Evolutionary conservation across 2,329 filamentous ascomycete species (phyloP).

Genomic region (Fusarium subtropicale): DNA sequence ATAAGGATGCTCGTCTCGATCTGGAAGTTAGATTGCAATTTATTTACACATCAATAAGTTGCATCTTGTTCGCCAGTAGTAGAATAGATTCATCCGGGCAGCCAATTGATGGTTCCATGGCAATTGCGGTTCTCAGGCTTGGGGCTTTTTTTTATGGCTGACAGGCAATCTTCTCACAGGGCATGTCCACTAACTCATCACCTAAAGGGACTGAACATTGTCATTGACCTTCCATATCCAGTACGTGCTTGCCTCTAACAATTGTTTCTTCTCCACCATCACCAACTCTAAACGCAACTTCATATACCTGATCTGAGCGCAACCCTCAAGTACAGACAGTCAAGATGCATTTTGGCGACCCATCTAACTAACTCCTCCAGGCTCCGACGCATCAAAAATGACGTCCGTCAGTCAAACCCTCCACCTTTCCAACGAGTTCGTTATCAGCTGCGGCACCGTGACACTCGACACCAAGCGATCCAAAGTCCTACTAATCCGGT

Average conservation of each 20-base stretch:
- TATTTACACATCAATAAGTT: not conserved
- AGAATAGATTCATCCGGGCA: no score
- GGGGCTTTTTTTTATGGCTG: no score
- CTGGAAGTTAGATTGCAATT: not conserved
- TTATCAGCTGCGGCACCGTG: not conserved
- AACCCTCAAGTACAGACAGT: not conserved
- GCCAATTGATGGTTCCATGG: no score
- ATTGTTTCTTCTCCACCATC: no score
- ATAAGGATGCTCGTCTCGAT: not conserved
- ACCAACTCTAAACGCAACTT: not conserved
- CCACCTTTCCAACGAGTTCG: not conserved
- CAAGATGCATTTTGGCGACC: rapidly evolving
- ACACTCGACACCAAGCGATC: not conserved
- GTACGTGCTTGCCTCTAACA: no score
- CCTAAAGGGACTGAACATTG: rapidly evolving
- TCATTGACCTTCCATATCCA: no score
- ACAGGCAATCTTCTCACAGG: no score
- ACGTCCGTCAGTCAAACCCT: not conserved
- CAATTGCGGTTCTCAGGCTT: no score
- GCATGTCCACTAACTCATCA: no score
- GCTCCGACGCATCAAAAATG: not conserved
- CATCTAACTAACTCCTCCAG: not conserved
- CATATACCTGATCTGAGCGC: not conserved
- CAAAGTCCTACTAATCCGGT: not conserved
- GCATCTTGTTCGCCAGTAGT: not conserved